phyloP scores from a whole-genome alignment of 805 yeast species.

The Candida anglica region DNA sequence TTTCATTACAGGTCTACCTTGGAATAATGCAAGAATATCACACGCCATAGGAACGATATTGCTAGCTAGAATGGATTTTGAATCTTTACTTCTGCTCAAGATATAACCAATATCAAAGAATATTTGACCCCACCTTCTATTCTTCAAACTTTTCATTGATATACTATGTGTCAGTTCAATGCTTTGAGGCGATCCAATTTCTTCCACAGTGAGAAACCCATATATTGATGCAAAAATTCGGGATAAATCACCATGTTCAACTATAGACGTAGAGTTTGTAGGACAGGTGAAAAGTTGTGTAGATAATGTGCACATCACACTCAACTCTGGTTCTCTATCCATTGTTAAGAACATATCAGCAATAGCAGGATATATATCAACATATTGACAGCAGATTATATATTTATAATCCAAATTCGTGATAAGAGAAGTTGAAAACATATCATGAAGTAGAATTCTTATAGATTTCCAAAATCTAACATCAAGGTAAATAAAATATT shows the following conservation, averaged over 20 bases:
- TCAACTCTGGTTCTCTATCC: slow-evolving; percentile 87
- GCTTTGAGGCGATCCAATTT: slow-evolving; percentile 41
- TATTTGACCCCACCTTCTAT: slow-evolving; percentile 73
- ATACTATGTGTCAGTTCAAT: slow-evolving; percentile 34
- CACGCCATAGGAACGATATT: slow-evolving; percentile 55
- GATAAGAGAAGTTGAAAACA: slow-evolving; percentile 62
- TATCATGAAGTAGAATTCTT: slow-evolving; percentile 54
- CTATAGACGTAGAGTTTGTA: slow-evolving; percentile 61
- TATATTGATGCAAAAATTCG: slow-evolving; percentile 60
- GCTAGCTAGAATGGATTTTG: slow-evolving; percentile 41
- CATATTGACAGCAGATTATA: slow-evolving; percentile 71
- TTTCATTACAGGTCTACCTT: slow-evolving; percentile 69
- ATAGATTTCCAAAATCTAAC: slow-evolving; percentile 66
- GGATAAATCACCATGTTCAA: slow-evolving; percentile 60
- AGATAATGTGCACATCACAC: slow-evolving; percentile 67
- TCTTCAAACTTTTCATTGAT: slow-evolving; percentile 50
- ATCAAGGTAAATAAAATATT: slow-evolving; percentile 61
- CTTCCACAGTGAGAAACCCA: slow-evolving; percentile 56
- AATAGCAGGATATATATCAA: slow-evolving; percentile 74
- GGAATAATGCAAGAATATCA: slow-evolving; percentile 65
- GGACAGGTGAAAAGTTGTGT: slow-evolving; percentile 92
- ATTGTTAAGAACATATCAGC: slow-evolving; percentile 64
- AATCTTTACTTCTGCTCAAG: slow-evolving; percentile 62
- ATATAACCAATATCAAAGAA: slow-evolving; percentile 78
- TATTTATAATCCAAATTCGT: slow-evolving; percentile 54